These are phyloP conservation scores for Karstenula rhodostoma DNA, from an alignment of 2,329 filamentous ascomycete species.

Conservation along the genomic window DNA sequence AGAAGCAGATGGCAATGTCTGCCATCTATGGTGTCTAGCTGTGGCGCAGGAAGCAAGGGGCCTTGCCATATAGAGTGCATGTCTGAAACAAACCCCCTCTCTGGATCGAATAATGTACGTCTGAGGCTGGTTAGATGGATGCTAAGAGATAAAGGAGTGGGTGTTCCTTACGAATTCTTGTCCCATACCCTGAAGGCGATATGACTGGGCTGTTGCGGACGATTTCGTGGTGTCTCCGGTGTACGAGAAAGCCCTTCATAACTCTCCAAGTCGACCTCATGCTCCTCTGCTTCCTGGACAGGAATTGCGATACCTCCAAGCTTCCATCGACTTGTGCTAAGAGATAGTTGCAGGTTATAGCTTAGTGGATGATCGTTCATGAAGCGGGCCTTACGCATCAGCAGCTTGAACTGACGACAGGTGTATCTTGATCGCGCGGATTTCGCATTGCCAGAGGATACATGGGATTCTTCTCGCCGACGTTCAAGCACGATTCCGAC, in stretches of 20 bases:
- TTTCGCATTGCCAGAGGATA: neutral
- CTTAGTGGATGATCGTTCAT: too few species aligned
- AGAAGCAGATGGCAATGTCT: neutral
- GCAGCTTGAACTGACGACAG: neutral
- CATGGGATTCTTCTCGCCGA: neutral
- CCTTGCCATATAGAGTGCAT: neutral
- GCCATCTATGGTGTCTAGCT: neutral
- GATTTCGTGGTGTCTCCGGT: too few species aligned
- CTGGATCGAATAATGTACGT: neutral
- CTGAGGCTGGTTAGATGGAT: neutral
- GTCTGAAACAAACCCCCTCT: neutral
- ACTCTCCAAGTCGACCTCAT: neutral
- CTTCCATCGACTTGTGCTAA: neutral
- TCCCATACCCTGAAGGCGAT: slow-evolving; percentile 4
- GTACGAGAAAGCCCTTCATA: neutral
- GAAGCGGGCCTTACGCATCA: neutral
- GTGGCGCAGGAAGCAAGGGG: neutral
- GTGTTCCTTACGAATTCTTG: neutral
- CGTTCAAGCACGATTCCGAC: neutral
- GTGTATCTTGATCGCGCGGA: neutral
- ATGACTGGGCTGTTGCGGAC: neutral
- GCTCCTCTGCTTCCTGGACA: neutral
- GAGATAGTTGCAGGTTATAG: neutral
- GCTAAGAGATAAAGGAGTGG: too few species aligned
- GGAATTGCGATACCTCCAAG: neutral